phyloP scores from a whole-genome alignment of 208 protist species.

The Endotrypanum monterogeii region DNA sequence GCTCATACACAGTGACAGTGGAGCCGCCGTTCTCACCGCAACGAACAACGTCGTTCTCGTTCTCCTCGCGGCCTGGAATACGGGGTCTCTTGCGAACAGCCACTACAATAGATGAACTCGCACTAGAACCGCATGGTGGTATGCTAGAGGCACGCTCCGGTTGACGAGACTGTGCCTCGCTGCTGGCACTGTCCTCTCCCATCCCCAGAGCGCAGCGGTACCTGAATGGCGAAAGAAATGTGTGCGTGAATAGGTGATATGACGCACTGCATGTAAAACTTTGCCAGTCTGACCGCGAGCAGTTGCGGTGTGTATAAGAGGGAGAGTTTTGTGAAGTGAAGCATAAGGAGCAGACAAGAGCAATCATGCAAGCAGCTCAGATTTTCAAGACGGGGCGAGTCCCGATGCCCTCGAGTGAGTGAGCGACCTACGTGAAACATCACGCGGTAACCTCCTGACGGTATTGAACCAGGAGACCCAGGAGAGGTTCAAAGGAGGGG shows the following conservation, averaged over 20 bases:
- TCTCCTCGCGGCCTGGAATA: slow-evolving; percentile 48
- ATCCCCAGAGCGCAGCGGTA: background rate
- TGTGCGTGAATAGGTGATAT: background rate
- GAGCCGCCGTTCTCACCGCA: slow-evolving; percentile 38
- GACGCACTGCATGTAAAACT: background rate
- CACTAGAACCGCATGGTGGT: background rate
- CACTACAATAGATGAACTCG: slow-evolving; percentile 62
- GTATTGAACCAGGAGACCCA: background rate
- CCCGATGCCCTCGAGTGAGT: background rate
- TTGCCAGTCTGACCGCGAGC: no score
- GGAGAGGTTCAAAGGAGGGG: background rate
- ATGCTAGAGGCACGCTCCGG: slow-evolving; percentile 20
- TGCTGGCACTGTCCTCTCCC: slow-evolving; percentile 8
- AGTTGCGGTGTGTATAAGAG: no score
- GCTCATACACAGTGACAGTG: slow-evolving; percentile 68
- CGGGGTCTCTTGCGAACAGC: slow-evolving; percentile 84
- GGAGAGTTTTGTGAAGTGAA: no score
- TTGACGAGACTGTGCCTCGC: slow-evolving; percentile 3
- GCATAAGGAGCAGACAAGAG: no score
- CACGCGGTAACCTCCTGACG: no score
- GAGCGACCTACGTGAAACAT: no score
- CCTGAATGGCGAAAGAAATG: background rate
- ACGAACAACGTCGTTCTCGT: slow-evolving; percentile 79
- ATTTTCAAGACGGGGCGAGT: no score
- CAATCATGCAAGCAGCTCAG: no score